Base-by-base conservation (phyloP, 306 rosid genomes). In the Vigna reflexopilosa region DNA sequence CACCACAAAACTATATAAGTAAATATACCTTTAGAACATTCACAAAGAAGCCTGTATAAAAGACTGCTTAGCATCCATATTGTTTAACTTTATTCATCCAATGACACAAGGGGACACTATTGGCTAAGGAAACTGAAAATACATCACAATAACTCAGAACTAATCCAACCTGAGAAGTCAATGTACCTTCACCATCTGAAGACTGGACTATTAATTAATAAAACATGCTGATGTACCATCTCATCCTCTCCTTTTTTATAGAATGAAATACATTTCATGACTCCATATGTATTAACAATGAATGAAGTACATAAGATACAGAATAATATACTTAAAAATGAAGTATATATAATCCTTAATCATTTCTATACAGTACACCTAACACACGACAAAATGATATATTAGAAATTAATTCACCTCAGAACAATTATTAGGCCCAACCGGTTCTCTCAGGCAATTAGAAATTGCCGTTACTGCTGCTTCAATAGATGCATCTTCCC, bases 401-500 rank as follows among this genome's bases (percentile, higher is more conserved):
- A 26, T 54, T 71, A 65, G 64, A 76, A 68, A 75, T 80, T 86
- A 94, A 62, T 91, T 90, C 73, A 95, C 90, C 85, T 91, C 96
- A 13, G 98, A 90, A 85, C 98, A 95, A 83, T 89, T 95, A 79
- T 70, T 85, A 32, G 95, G 82, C 38, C 92, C 95, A 24, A 92
- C 93, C 0, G 98, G 98, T 81, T 95, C 98, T 81, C 88, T 89
- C 88, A 92, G 85, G 89, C 98, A 95, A 72, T 48, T 86, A 75
- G 98, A 89, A 65, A 95, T 95, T 73, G 98, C 98, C 85, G 82
- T 78, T 44, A 93, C 96, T 9, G 98, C 98, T 58, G 98, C 86
- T 89, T 92, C 98, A 79, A 95, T 88, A 8, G 98, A 93, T 63
- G 91, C 85, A 83, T 95, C 98, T 83, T 95, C 98, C 42, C 98